Conservation (phyloP, 345 rosid genomes). For the Salix koriyanagi region DNA sequence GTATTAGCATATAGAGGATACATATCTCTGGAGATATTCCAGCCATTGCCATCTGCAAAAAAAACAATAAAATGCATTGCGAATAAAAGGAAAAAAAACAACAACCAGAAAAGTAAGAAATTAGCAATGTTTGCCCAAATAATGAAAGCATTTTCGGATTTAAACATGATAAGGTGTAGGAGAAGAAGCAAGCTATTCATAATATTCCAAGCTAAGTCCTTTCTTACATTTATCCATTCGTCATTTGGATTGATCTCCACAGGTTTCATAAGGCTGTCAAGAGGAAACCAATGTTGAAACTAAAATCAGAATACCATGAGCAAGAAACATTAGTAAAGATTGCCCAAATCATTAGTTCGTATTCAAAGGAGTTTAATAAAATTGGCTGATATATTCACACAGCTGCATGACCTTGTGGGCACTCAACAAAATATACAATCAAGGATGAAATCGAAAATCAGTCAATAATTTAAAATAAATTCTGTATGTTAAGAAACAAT, state of each 20-base stretch:
- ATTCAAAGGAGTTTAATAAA: neutral
- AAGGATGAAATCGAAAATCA: too few relatives aligned
- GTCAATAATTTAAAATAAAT: neutral
- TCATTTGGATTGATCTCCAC: conserved; percentile 90
- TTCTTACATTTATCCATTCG: conserved; percentile 94
- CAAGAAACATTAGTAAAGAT: neutral
- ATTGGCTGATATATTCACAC: neutral
- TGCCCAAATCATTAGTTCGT: neutral
- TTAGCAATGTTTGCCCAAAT: neutral
- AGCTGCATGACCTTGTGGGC: too few relatives aligned
- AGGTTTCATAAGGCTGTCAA: conserved; percentile 76
- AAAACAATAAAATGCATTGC: conserved; percentile 2
- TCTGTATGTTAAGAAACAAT: neutral
- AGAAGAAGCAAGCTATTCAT: conserved; percentile 5
- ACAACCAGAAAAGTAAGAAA: neutral
- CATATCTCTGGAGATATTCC: conserved; percentile 90
- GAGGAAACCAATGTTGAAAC: conserved; percentile 21
- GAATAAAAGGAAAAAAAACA: conserved; percentile 4
- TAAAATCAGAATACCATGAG: neutral
- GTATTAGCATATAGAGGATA: conserved; percentile 42
- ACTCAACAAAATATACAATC: too few relatives aligned
- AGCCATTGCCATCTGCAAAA: conserved; percentile 84
- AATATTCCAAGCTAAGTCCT: conserved; percentile 2
- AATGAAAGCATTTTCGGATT: neutral
- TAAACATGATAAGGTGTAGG: neutral